These are phyloP conservation scores for Phytophthora palmivora DNA, from an alignment of 352 stramenopile genomes.

Conservation along the genomic window DNA sequence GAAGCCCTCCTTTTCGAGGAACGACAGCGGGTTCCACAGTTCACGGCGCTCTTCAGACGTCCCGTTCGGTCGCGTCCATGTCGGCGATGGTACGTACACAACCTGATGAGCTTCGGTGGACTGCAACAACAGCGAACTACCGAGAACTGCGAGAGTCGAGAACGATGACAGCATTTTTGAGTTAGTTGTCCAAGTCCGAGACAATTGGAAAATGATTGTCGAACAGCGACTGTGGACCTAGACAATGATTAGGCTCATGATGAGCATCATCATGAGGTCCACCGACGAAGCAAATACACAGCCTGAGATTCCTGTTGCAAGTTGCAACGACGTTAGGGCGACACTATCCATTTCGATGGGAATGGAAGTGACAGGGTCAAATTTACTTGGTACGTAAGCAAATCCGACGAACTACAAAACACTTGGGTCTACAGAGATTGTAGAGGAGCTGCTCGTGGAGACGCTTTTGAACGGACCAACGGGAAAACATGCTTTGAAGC, in stretches of 20 bases:
- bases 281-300: background rate
- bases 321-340: too few species aligned
- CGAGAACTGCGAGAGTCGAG: conserved; percentile 17
- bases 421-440: conserved; percentile 8
- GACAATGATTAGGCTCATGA: too few species aligned
- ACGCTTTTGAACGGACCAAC: background rate
- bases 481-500: background rate
- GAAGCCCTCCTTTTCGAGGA: conserved; percentile 56
- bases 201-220: conserved; percentile 13
- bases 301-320: background rate
- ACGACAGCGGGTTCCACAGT: conserved; percentile 49
- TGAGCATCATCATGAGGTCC: background rate
- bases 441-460: conserved; percentile 11
- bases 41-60: conserved; percentile 36
- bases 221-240: too few species aligned
- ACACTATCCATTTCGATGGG: conserved; percentile 2
- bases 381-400: background rate
- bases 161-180: conserved; percentile 20
- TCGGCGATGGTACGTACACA: conserved; percentile 47
- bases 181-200: background rate
- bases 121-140: conserved; percentile 21
- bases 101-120: conserved; percentile 41
- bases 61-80: conserved; percentile 36
- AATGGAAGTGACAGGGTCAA: background rate
- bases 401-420: conserved; percentile 13